Conservation (phyloP, 805 yeast genomes). For the Ogataea glucozyma region DNA sequence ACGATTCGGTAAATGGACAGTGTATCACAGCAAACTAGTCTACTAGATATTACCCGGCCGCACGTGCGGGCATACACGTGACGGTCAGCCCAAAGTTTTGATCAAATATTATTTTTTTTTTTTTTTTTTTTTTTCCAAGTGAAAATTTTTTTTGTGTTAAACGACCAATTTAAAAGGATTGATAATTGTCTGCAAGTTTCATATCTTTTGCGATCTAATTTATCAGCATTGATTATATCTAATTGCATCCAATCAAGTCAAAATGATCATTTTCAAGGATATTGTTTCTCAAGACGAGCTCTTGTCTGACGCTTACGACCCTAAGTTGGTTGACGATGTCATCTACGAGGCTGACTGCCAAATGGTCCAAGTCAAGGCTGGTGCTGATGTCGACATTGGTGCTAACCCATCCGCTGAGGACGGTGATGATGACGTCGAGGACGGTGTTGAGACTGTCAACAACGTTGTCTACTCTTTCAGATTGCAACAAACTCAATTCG, state of each 20-base stretch:
- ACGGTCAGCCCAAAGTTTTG: background rate
- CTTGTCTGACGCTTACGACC: conserved; percentile 95
- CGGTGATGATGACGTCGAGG: conserved; percentile 80
- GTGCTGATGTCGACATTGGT: conserved; percentile 96
- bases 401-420: conserved; percentile 99
- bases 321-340: conserved; percentile 81
- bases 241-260: conserved; percentile 10
- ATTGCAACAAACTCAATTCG: conserved; percentile 92
- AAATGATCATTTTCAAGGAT: conserved; percentile 58
- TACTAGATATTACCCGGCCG: conserved; percentile 1
- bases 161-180: conserved; percentile 4
- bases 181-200: conserved; percentile 1
- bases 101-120: background rate
- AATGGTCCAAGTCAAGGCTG: conserved; percentile 79
- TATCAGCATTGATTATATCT: background rate
- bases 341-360: conserved; percentile 97
- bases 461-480: conserved; percentile 98
- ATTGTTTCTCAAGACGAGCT: conserved; percentile 93
- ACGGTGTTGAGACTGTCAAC: conserved; percentile 89
- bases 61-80: conserved; percentile 11
- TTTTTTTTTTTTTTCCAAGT: conserved; percentile 1
- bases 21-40: conserved; percentile 12
- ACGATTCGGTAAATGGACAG: conserved; percentile 14
- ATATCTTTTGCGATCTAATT: background rate
- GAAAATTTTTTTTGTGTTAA: conserved; percentile 15